Percentiles rank a stretch among this genome's conserved stretches.
Evolutionary conservation across 352 stramenopile species (phyloP).

Genomic region (Globisporangium splendens): DNA sequence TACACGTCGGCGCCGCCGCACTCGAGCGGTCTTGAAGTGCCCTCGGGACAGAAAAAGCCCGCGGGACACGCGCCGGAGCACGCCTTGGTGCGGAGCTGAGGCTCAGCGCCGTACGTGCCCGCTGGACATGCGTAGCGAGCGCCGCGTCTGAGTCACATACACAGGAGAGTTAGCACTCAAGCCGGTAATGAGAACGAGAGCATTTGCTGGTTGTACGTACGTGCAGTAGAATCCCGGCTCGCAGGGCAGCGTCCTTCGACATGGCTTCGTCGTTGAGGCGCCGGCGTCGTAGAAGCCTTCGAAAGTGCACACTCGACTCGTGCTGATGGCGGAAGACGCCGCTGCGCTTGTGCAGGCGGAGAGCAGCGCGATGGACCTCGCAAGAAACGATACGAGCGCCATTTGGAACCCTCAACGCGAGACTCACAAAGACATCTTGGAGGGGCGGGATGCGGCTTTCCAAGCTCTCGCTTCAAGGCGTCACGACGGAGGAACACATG

Average conservation of each 20-base stretch:
- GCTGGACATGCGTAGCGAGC: slow-evolving; percentile 39
- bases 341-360: not conserved
- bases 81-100: slow-evolving; percentile 25
- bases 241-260: slow-evolving; percentile 34
- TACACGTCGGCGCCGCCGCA: slow-evolving; percentile 50
- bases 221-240: slow-evolving; percentile 58
- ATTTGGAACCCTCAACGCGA: too few relatives aligned
- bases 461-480: not conserved
- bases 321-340: not conserved
- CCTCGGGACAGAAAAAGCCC: slow-evolving; percentile 59
- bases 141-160: slow-evolving; percentile 23
- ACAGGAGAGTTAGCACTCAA: not conserved
- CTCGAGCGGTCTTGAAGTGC: slow-evolving; percentile 26
- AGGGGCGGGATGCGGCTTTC: not conserved
- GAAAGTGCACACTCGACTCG: slow-evolving; percentile 24
- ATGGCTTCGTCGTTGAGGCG: slow-evolving; percentile 36
- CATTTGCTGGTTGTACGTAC: slow-evolving; percentile 20
- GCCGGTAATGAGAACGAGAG: not conserved
- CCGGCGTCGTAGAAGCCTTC: slow-evolving; percentile 50
- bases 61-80: slow-evolving; percentile 61
- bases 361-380: not conserved
- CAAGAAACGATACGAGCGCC: not conserved
- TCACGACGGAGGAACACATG: too few relatives aligned
- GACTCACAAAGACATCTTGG: too few relatives aligned
- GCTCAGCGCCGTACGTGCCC: slow-evolving; percentile 53